phyloP scores from a whole-genome alignment of 1,284 basidiomycete genomes.

The Leccinum cinnamomeum region DNA sequence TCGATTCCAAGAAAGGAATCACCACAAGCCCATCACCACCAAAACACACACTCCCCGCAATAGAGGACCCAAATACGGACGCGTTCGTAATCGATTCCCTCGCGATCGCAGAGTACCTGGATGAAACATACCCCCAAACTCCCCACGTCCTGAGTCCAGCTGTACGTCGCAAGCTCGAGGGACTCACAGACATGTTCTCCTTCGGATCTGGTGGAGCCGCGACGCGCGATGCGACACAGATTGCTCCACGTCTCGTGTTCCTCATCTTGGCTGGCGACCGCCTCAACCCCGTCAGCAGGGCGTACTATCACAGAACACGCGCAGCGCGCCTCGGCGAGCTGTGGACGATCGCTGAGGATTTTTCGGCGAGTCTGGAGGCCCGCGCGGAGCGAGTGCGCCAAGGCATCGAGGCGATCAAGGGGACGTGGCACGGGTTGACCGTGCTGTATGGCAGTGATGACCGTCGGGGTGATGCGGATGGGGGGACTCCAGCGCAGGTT shows the following conservation, averaged over 20 bases:
- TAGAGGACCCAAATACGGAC: conserved; percentile 34
- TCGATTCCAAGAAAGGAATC: conserved; percentile 32
- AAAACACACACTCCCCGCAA: conserved; percentile 39
- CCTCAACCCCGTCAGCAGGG: conserved; percentile 24
- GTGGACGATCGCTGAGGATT: conserved; percentile 17
- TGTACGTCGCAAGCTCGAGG: conserved; percentile 1
- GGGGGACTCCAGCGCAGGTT: not conserved
- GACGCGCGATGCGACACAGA: not conserved
- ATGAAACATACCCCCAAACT: conserved; percentile 42
- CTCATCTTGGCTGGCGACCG: conserved; percentile 17
- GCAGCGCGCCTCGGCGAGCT: conserved; percentile 10
- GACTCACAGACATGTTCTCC: conserved; percentile 6
- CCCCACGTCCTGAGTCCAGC: conserved; percentile 21
- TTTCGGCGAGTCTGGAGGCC: conserved; percentile 1
- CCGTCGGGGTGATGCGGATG: not conserved
- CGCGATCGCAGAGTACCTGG: conserved; percentile 44
- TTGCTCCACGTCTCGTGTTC: conserved; percentile 15
- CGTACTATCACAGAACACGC: conserved; percentile 24
- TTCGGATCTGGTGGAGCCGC: conserved; percentile 1
- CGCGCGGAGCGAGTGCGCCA: conserved; percentile 12
- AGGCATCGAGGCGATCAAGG: conserved; percentile 14
- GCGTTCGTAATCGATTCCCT: conserved; percentile 37
- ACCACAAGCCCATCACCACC: conserved; percentile 18
- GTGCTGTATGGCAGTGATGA: conserved; percentile 16
- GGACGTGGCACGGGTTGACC: conserved; percentile 1